Evolutionary conservation across 306 rosid genomes (phyloP), one percentile per base, ranked within the genome.

Genomic region (Cotoneaster glaucophyllus): DNA sequence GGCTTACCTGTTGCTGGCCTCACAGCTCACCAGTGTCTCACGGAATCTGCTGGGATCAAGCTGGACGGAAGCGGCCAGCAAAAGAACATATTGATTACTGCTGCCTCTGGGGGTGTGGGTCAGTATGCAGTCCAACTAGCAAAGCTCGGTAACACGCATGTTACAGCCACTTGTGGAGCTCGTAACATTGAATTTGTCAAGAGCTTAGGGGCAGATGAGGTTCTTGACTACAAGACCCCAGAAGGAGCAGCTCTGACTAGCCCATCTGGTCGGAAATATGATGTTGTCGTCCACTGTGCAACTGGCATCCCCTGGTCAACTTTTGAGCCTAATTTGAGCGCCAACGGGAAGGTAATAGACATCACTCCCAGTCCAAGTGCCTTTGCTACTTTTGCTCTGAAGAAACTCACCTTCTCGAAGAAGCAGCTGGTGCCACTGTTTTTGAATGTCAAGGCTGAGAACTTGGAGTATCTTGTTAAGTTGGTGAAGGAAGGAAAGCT

Each of bases 61-160:
- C 90, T 92, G 11, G 88, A 89, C 4, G 83, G 89, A 70, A 84
- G 70, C 12, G 87, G 92, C 1, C 71, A 74, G 22, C 70, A 69
- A 62, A 78, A 76, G 39, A 93, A 88, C 83, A 44, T 93, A 64
- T 75, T 93, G 79, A 25, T 93, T 64, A 93, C 98, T 13, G 98
- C 97, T 24, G 97, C 97, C 73, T 93, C 92, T 2, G 97, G 98
- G 4, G 98, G 98, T 29, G 96, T 93, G 48, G 98, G 97, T 10
- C 96, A 87, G 37, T 89, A 89, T 56, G 97, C 92, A 2, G 87
- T 93, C 76, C 98, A 93, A 77, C 72, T 93, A 12, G 96, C 98
- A n/a, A 93, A 91, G 86, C 87, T 93, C 1, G 96, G 90, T 29
- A 93, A 93, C 82, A 74, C 90, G 8, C 93, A 90, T 29, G 96